Evolutionary conservation across 2,329 filamentous ascomycete genomes (phyloP).

Genomic region (Sporothrix pseudoabietina): DNA sequence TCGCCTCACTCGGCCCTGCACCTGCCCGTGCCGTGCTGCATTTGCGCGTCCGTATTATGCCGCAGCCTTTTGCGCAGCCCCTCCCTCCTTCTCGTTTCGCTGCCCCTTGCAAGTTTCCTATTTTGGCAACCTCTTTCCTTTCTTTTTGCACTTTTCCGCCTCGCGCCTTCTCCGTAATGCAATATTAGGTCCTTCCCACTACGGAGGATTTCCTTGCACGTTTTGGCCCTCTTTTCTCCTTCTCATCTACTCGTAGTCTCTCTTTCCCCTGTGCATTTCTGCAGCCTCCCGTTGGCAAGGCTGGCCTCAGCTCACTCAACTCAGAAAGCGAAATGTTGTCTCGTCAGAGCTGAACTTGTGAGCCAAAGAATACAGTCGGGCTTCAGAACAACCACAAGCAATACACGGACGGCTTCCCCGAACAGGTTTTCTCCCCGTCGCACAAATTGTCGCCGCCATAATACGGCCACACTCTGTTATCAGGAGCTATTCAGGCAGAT

Average conservation of each 20-base stretch:
- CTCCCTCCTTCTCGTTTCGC: neutral
- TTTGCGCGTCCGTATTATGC: neutral
- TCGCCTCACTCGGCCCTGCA: slow-evolving; percentile 5
- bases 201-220: neutral
- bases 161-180: neutral
- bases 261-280: neutral
- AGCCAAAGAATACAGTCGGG: neutral
- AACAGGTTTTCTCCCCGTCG: neutral
- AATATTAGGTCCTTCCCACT: neutral
- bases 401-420: slow-evolving; percentile 6
- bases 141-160: neutral
- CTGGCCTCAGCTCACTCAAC: neutral
- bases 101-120: slow-evolving; percentile 18
- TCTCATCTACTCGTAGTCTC: neutral
- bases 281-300: neutral
- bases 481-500: neutral
- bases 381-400: neutral
- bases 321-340: neutral
- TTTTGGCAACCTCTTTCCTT: neutral
- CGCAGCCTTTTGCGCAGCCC: neutral
- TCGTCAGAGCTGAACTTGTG: neutral
- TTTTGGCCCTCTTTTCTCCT: neutral
- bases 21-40: slow-evolving; percentile 12
- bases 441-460: neutral
- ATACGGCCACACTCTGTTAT: neutral